Conservation (phyloP, 352 stramenopile species). For the Phytophthora pseudosyringae region DNA sequence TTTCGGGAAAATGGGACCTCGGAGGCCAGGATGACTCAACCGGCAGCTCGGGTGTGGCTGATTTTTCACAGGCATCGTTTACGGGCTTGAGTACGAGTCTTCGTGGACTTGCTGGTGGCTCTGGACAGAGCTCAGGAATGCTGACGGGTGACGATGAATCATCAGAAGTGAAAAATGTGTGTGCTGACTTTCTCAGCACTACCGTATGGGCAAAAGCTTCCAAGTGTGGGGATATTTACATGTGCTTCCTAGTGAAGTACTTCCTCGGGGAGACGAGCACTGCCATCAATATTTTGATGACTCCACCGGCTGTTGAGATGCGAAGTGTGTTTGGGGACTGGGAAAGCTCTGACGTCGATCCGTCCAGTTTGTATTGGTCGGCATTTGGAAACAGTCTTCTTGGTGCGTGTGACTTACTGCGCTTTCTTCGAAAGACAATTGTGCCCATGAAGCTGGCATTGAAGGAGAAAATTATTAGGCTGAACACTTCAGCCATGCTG, state of each 20-base stretch:
- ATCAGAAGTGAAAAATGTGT: conserved; percentile 45
- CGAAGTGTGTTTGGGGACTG: conserved; percentile 57
- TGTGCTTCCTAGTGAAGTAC: conserved; percentile 79
- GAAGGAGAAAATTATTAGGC: conserved; percentile 60
- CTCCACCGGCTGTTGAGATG: conserved; percentile 55
- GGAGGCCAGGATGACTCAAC: conserved; percentile 32
- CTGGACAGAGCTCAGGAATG: conserved; percentile 2
- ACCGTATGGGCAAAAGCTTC: conserved; percentile 56
- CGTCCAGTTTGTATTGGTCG: conserved; percentile 70
- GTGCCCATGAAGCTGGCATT: conserved; percentile 49
- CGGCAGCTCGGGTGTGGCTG: conserved; percentile 9
- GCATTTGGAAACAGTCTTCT: conserved; percentile 76
- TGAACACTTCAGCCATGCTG: conserved; percentile 59
- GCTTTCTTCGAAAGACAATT: conserved; percentile 64
- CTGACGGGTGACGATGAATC: conserved; percentile 10
- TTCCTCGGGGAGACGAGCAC: conserved; percentile 51
- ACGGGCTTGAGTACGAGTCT: conserved; percentile 63
- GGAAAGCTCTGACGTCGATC: conserved; percentile 9
- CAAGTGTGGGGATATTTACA: conserved; percentile 73
- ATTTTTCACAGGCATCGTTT: conserved; percentile 57
- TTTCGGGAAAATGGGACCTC: conserved; percentile 82
- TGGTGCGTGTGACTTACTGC: conserved; percentile 68
- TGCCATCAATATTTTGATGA: conserved; percentile 62
- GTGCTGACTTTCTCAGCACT: conserved; percentile 67
- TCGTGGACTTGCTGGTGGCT: conserved; percentile 23